Conservation (phyloP, 164 flowering plant genomes). For the Piper betle region DNA sequence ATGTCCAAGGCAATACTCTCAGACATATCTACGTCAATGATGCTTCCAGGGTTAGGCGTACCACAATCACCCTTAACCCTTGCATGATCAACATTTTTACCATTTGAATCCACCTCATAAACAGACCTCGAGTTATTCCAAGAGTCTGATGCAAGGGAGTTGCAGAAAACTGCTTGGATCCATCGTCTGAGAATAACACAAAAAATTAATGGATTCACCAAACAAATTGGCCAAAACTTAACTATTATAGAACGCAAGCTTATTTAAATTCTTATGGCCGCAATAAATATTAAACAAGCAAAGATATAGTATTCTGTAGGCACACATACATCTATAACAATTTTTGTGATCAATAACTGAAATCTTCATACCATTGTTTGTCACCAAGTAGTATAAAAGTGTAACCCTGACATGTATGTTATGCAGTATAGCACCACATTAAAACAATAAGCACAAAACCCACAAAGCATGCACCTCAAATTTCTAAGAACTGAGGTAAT, state of each 20-base stretch:
- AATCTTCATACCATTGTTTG: too few relatives aligned
- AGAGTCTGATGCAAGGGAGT: neutral
- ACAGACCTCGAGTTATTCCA: constrained; percentile 15
- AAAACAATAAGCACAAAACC: too few relatives aligned
- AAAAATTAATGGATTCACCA: too few relatives aligned
- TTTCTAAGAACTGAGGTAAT: too few relatives aligned
- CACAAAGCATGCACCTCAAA: too few relatives aligned
- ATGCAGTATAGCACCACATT: too few relatives aligned
- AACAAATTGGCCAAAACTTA: too few relatives aligned
- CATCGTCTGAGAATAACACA: constrained; percentile 52
- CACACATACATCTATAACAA: neutral
- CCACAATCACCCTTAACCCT: constrained; percentile 8
- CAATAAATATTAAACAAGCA: neutral
- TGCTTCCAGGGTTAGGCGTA: constrained; percentile 10
- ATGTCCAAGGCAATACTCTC: constrained; percentile 69
- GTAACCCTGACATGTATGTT: too few relatives aligned
- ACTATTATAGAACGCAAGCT: too few relatives aligned
- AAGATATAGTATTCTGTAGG: neutral
- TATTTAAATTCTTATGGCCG: neutral
- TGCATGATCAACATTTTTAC: constrained; percentile 11
- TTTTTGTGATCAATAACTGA: neutral
- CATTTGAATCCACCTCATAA: constrained; percentile 5
- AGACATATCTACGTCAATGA: constrained; percentile 53
- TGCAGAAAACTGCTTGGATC: constrained; percentile 75
- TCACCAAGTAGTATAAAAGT: too few relatives aligned